Conservation (phyloP, 306 rosid species). For the barrel medic (Medicago truncatula) region MtrunA17r5.0-ANR NC_053048.1:30277501-30278000, state of each 20-base stretch:
- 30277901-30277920: no score
- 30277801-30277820: background rate
- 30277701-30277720: no score
- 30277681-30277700: no score
- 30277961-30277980: no score
- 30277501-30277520: background rate
- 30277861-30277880: no score
- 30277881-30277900: no score
- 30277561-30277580: constrained; percentile 45
- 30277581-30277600: background rate
- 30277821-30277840: no score
- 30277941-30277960: no score
- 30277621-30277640: background rate
- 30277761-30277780: background rate
- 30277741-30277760: constrained; percentile 4
- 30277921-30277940: no score
- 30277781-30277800: background rate
- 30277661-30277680: background rate
- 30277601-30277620: constrained; percentile 11
- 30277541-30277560: constrained; percentile 44
- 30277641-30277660: background rate
- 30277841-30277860: no score
- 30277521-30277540: background rate
- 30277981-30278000: no score
- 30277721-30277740: background rate